Conservation (phyloP, 202 grass and related monocot species). For the Alloteropsis angusta region DNA sequence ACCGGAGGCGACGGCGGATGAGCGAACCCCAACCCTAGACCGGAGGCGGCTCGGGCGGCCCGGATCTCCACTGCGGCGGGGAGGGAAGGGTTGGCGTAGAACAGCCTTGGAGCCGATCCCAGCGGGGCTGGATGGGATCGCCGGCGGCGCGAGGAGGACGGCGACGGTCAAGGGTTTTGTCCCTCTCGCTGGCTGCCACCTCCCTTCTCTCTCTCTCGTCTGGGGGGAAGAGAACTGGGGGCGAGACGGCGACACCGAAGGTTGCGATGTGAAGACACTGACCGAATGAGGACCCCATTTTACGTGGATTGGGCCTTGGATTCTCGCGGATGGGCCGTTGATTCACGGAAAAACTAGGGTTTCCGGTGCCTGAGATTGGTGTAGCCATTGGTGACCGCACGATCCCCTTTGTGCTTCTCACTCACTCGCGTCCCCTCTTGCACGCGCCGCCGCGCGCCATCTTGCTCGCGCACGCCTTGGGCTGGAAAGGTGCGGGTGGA, state of each 20-base stretch:
- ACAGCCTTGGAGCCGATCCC: neutral
- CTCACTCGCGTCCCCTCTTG: too few species aligned
- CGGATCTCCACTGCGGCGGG: neutral
- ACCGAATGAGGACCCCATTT: neutral
- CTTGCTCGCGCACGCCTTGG: too few species aligned
- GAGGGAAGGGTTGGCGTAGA: neutral
- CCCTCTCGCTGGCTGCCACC: neutral
- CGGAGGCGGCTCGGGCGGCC: neutral
- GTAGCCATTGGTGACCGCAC: too few species aligned
- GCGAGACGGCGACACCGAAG: neutral
- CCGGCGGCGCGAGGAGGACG: neutral
- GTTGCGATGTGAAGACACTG: neutral
- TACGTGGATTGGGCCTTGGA: neutral
- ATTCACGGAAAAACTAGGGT: too few species aligned
- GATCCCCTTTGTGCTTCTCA: too few species aligned
- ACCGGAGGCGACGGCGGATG: neutral
- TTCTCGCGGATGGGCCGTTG: neutral
- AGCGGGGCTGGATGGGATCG: neutral
- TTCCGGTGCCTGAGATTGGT: too few species aligned
- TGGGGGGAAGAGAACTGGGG: neutral
- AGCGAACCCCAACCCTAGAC: neutral
- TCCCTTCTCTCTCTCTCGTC: neutral
- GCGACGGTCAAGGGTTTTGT: neutral
- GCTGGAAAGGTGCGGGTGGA: too few species aligned
- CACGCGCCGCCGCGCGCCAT: too few species aligned